Evolutionary conservation across 768 basidiomycete genomes (phyloP).

Genomic region (Fomitopsis pulvina): DNA sequence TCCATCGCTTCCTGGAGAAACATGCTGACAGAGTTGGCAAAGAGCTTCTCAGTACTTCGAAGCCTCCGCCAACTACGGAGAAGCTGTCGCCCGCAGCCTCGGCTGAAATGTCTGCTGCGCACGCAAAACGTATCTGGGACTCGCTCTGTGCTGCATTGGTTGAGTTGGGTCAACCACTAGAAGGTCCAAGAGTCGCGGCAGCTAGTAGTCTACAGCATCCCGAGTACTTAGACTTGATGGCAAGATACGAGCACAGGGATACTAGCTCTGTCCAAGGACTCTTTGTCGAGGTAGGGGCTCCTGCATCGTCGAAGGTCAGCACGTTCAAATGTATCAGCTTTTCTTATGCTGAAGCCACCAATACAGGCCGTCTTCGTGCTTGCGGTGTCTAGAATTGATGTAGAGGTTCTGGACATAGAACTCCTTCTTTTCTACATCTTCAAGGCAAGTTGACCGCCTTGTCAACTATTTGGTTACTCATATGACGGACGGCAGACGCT

Average conservation of each 20-base stretch:
- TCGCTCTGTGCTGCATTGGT: slow-evolving; percentile 72
- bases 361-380: slow-evolving; percentile 50
- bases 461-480: not conserved
- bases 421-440: slow-evolving; percentile 73
- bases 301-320: not conserved
- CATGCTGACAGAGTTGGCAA: slow-evolving; percentile 87
- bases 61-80: slow-evolving; percentile 32
- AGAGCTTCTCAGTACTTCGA: slow-evolving; percentile 70
- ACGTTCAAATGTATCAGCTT: not conserved
- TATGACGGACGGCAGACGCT: slow-evolving; percentile 36
- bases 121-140: slow-evolving; percentile 82
- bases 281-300: slow-evolving; percentile 45
- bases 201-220: slow-evolving; percentile 44
- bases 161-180: slow-evolving; percentile 65
- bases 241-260: slow-evolving; percentile 51
- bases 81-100: slow-evolving; percentile 11
- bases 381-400: slow-evolving; percentile 63
- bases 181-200: slow-evolving; percentile 55
- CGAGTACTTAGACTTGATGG: slow-evolving; percentile 64
- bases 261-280: slow-evolving; percentile 58
- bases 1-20: slow-evolving; percentile 80
- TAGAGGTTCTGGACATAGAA: slow-evolving; percentile 75
- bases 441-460: slow-evolving; percentile 39
- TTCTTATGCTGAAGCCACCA: not conserved
- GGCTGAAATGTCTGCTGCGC: slow-evolving; percentile 45